Conservation (phyloP, 441 rosid genomes). For the Euphorbia corollata region DNA sequence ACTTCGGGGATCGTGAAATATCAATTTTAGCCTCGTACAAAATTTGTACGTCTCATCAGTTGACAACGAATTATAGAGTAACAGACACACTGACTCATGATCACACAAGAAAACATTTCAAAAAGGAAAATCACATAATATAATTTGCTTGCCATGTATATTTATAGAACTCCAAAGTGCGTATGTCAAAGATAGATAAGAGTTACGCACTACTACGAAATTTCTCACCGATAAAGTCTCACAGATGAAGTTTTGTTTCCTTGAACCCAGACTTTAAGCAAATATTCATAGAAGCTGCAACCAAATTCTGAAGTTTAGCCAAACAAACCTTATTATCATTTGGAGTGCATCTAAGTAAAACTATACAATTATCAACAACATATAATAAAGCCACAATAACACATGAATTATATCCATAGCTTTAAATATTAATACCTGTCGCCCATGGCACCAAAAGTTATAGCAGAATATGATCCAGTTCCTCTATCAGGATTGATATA, state of each 20-base stretch:
- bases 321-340: neutral
- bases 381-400: neutral
- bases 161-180: neutral
- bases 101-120: too few relatives aligned
- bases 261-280: slow-evolving; percentile 96
- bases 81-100: too few relatives aligned
- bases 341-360: neutral
- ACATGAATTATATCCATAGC: neutral
- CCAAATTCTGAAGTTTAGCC: neutral
- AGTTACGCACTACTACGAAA: neutral
- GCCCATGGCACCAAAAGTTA: slow-evolving; percentile 98
- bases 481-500: slow-evolving; percentile 67
- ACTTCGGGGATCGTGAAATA: too few relatives aligned
- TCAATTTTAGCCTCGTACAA: too few relatives aligned
- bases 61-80: too few relatives aligned
- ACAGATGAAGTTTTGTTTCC: slow-evolving; percentile 78
- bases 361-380: neutral
- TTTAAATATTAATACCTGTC: slow-evolving; percentile 53
- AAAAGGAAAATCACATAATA: too few relatives aligned
- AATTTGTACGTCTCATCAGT: too few relatives aligned
- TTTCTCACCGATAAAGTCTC: slow-evolving; percentile 62
- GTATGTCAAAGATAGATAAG: neutral
- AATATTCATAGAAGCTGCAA: slow-evolving; percentile 92
- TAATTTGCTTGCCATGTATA: neutral
- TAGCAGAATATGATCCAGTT: slow-evolving; percentile 49